Conservation (phyloP, 768 basidiomycete species). For the Boletus insuetus region DNA sequence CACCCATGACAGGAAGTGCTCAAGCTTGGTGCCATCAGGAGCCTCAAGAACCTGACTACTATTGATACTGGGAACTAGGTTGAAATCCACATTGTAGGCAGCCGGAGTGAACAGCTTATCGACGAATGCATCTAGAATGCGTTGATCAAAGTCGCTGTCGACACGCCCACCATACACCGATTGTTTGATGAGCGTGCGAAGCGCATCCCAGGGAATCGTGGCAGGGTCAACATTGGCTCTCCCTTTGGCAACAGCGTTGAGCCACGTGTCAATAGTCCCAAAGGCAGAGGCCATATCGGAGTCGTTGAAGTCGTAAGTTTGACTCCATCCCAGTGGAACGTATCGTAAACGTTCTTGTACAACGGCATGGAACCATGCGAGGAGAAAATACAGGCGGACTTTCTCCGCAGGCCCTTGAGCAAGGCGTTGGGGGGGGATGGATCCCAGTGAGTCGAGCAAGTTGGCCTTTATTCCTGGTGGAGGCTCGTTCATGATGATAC, state of each 20-base stretch:
- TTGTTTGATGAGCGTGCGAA: constrained; percentile 92
- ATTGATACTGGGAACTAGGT: constrained; percentile 67
- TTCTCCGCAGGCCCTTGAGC: constrained; percentile 91
- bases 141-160: constrained; percentile 94
- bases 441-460: constrained; percentile 81
- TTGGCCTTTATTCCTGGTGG: constrained; percentile 97
- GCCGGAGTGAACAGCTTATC: constrained; percentile 82
- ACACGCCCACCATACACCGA: constrained; percentile 94
- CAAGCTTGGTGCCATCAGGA: constrained; percentile 91
- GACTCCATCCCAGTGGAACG: constrained; percentile 95
- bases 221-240: constrained; percentile 90
- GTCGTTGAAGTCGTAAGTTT: constrained; percentile 98
- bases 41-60: constrained; percentile 58
- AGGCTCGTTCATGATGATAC: constrained; percentile 98
- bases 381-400: constrained; percentile 87
- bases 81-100: constrained; percentile 93
- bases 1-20: constrained; percentile 91
- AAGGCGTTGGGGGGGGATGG: constrained; percentile 68
- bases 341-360: constrained; percentile 97
- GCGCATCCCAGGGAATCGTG: constrained; percentile 90
- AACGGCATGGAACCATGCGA: constrained; percentile 99
- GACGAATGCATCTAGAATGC: constrained; percentile 90
- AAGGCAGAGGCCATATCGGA: constrained; percentile 95
- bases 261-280: constrained; percentile 89
- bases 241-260: constrained; percentile 76